Conservation (phyloP, 257 asterid species). For the Apocynum venetum region DNA sequence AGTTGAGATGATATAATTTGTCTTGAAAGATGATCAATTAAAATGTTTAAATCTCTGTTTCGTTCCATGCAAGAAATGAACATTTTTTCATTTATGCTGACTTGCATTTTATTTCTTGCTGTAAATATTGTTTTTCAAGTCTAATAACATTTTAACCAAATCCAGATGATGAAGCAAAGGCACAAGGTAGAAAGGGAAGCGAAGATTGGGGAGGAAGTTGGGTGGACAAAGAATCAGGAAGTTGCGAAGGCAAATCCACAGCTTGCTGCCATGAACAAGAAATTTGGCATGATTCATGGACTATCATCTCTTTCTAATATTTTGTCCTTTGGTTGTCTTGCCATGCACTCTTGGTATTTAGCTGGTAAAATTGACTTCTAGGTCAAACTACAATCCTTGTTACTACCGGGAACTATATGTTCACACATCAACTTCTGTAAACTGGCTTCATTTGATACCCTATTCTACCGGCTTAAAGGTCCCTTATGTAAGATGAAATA, state of each 20-base stretch:
- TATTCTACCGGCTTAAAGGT: neutral
- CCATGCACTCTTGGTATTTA: constrained; percentile 92
- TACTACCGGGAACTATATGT: neutral
- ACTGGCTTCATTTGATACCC: neutral
- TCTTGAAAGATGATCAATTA: neutral
- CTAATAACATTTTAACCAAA: neutral
- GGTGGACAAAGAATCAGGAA: constrained; percentile 87
- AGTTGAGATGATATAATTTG: neutral
- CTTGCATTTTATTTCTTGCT: neutral
- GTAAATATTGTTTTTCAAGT: neutral
- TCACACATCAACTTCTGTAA: neutral
- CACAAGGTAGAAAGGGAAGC: constrained; percentile 91
- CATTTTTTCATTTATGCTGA: neutral
- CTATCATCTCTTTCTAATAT: constrained; percentile 94
- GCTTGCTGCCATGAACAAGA: constrained; percentile 96
- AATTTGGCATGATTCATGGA: constrained; percentile 96
- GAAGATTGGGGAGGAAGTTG: constrained; percentile 87
- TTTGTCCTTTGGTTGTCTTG: constrained; percentile 82
- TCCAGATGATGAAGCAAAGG: constrained; percentile 96
- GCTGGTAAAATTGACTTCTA: constrained; percentile 74
- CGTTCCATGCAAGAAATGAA: neutral
- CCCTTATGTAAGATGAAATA: neutral
- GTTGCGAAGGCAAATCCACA: constrained; percentile 82
- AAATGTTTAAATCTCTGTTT: neutral
- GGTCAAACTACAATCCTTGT: neutral